Percentiles rank a stretch among this genome's conserved stretches.
phyloP scores from a whole-genome alignment of 1,284 basidiomycete species.

The Rhodotorula sp. region DNA sequence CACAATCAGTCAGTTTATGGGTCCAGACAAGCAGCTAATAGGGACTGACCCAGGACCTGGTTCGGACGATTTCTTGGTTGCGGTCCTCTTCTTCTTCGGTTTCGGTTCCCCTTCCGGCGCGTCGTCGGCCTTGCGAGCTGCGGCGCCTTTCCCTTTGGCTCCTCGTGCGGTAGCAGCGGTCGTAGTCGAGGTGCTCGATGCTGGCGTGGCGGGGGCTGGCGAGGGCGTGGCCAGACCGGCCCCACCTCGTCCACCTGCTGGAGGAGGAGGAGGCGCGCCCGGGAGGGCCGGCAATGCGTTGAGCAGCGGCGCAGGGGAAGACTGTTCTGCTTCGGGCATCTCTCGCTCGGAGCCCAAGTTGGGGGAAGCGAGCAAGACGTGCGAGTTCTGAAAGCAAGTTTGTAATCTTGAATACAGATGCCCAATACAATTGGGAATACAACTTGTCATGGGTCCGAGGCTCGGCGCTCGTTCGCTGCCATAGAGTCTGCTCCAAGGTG shows the following conservation, averaged over 20 bases:
- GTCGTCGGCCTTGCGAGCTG: conserved; percentile 9
- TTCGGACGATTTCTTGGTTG: conserved; percentile 11
- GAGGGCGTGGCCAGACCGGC: neutral
- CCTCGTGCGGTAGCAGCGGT: neutral
- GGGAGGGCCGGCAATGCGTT: neutral
- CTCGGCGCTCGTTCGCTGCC: no score
- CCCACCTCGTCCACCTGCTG: no score
- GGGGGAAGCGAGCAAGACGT: no score
- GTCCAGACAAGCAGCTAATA: neutral
- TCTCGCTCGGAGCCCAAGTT: neutral
- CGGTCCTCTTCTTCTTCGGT: conserved; percentile 19
- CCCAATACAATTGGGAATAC: no score
- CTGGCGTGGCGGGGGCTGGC: neutral
- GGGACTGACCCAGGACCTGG: conserved; percentile 22
- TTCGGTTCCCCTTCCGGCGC: conserved; percentile 17
- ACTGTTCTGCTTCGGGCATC: neutral
- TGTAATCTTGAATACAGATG: no score
- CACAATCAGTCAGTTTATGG: neutral
- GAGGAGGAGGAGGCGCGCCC: neutral
- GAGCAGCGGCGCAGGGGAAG: neutral
- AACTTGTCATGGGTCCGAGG: no score
- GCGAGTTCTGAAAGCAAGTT: no score
- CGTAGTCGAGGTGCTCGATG: neutral
- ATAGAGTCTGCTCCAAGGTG: no score
- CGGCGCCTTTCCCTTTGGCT: neutral